Evolutionary conservation across 805 yeast species (phyloP).

Genomic region (Ogataea parapolymorpha): DNA sequence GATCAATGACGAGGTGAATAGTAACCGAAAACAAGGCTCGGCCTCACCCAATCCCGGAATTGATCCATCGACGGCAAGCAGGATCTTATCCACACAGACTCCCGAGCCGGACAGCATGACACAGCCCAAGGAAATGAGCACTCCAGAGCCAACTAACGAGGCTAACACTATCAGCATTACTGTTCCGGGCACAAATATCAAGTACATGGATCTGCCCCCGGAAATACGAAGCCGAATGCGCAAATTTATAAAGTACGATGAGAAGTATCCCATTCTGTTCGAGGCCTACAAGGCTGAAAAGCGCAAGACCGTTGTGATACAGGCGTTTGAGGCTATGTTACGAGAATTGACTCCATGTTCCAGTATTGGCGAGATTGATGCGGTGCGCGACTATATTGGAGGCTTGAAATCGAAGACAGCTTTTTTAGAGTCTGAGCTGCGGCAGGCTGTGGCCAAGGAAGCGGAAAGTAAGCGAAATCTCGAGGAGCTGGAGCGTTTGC

Average conservation of each 20-base stretch:
- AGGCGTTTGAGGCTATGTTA: conserved; percentile 62
- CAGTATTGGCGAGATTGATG: conserved; percentile 67
- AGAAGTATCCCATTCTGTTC: conserved; percentile 79
- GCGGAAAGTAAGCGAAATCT: conserved; percentile 14
- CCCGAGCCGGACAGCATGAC: conserved; percentile 45
- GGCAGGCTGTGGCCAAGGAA: conserved; percentile 37
- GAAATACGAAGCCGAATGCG: conserved; percentile 59
- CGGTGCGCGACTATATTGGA: conserved; percentile 64
- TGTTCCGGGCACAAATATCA: conserved; percentile 33
- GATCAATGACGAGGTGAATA: conserved; percentile 31
- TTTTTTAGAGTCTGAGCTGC: conserved; percentile 64
- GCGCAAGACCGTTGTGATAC: conserved; percentile 56
- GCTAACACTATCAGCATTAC: neutral
- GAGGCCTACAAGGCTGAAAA: conserved; percentile 85
- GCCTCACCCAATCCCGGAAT: conserved; percentile 12
- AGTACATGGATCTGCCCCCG: conserved; percentile 44
- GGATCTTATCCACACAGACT: conserved; percentile 40
- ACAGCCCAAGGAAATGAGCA: conserved; percentile 42
- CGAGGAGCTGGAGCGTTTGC: conserved; percentile 1
- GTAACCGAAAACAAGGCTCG: conserved; percentile 19
- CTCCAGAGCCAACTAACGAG: conserved; percentile 3
- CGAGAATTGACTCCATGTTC: conserved; percentile 80
- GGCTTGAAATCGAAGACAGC: conserved; percentile 58
- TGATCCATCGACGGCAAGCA: conserved; percentile 29
- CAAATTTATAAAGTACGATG: conserved; percentile 83